These are phyloP conservation scores for Salvia splendens DNA, from an alignment of 257 asterid species.

Conservation along the genomic window DNA sequence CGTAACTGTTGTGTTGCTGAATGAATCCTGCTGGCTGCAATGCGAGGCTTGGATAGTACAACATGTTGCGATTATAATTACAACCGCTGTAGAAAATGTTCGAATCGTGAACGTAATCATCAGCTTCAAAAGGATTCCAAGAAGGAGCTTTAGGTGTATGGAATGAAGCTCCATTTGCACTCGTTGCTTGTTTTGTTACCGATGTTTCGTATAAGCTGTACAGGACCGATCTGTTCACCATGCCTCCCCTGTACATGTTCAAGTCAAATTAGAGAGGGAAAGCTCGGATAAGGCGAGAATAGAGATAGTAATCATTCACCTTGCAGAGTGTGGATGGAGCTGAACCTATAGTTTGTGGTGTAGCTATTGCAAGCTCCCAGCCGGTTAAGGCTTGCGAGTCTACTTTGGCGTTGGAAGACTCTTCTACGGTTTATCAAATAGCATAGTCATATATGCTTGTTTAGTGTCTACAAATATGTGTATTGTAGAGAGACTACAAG, in stretches of 20 bases:
- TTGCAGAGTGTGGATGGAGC: conserved; percentile 35
- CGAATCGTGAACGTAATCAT: conserved; percentile 23
- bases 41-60: conserved; percentile 32
- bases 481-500: conserved; percentile 1
- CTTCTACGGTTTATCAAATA: conserved; percentile 30
- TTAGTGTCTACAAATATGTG: not conserved
- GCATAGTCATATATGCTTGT: conserved; percentile 14
- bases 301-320: conserved; percentile 13
- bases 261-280: not conserved
- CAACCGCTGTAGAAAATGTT: conserved; percentile 27
- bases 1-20: conserved; percentile 33
- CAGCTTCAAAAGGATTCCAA: conserved; percentile 66
- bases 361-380: conserved; percentile 72
- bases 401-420: conserved; percentile 23
- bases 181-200: conserved; percentile 35
- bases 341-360: conserved; percentile 35
- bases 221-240: conserved; percentile 58
- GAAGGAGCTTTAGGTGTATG: conserved; percentile 30
- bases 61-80: conserved; percentile 33
- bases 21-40: conserved; percentile 41
- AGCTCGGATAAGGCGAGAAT: not conserved
- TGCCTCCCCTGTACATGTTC: conserved; percentile 44
- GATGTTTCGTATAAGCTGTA: conserved; percentile 66
- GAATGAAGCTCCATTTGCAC: conserved; percentile 31
- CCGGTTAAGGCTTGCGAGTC: conserved; percentile 40